Evolutionary conservation across 2,329 filamentous ascomycete genomes (phyloP).

Genomic region (Aspergillus ochraceoroseus): DNA sequence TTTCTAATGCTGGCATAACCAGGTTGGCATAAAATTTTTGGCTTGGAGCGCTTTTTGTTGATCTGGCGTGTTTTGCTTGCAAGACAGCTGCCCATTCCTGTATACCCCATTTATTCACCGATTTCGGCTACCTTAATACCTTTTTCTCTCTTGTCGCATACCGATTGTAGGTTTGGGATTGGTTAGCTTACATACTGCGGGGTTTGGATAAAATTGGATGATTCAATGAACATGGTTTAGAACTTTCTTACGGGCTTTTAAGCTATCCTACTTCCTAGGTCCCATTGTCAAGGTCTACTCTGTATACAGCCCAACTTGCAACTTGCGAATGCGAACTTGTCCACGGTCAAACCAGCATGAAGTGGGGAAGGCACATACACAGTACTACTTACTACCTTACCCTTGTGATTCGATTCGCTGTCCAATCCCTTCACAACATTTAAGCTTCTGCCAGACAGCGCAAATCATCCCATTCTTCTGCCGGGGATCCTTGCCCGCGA

Average conservation of each 20-base stretch:
- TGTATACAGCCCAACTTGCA: background rate
- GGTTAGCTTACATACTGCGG: slow-evolving; percentile 13
- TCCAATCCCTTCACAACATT: slow-evolving; percentile 3
- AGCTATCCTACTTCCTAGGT: background rate
- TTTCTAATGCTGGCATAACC: slow-evolving; percentile 17
- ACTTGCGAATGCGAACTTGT: too few relatives aligned
- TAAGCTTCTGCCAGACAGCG: slow-evolving; percentile 4
- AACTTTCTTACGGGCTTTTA: background rate
- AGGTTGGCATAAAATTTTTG: slow-evolving; percentile 16
- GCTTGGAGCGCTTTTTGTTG: slow-evolving; percentile 22
- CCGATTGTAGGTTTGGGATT: slow-evolving; percentile 13
- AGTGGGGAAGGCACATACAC: too few relatives aligned
- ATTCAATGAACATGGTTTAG: slow-evolving; percentile 12
- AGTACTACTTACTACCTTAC: too few relatives aligned
- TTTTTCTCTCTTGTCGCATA: slow-evolving; percentile 17
- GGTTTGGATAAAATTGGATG: slow-evolving; percentile 17
- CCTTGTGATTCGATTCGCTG: background rate
- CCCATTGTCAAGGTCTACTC: too few relatives aligned
- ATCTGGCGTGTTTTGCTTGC: slow-evolving; percentile 15
- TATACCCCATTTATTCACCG: slow-evolving; percentile 24
- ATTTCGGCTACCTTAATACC: slow-evolving; percentile 16
- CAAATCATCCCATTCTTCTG: too few relatives aligned
- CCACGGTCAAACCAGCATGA: background rate
- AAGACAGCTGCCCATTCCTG: slow-evolving; percentile 18
- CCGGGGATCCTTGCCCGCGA: too few relatives aligned